Evolutionary conservation across 2,329 filamentous ascomycete species (phyloP).

Genomic region (Pseudogymnoascus sp.): DNA sequence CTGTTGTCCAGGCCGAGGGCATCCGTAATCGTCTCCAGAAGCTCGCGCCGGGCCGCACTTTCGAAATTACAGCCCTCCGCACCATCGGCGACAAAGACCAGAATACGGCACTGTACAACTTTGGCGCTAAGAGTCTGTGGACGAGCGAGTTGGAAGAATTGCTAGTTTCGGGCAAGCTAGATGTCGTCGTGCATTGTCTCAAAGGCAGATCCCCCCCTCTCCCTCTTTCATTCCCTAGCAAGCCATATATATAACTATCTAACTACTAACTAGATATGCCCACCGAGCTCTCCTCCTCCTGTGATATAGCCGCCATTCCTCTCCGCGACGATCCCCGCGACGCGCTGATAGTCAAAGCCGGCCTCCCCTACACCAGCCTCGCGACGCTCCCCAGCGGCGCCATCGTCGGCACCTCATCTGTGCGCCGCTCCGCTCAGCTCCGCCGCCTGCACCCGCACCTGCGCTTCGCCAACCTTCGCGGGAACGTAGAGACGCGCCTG

Average conservation of each 20-base stretch:
- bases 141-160: constrained; percentile 79
- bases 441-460: constrained; percentile 65
- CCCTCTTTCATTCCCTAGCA: neutral
- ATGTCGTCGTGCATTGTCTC: constrained; percentile 76
- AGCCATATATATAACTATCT: constrained; percentile 1
- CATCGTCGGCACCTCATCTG: constrained; percentile 77
- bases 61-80: constrained; percentile 9
- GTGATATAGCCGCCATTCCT: constrained; percentile 64
- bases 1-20: constrained; percentile 67
- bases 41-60: constrained; percentile 33
- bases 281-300: constrained; percentile 65
- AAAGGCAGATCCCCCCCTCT: constrained; percentile 39
- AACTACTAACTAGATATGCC: constrained; percentile 60
- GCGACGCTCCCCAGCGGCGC: constrained; percentile 65
- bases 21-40: constrained; percentile 57
- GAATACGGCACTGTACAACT: constrained; percentile 72
- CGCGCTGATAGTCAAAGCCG: constrained; percentile 40
- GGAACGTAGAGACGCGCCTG: constrained; percentile 80
- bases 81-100: constrained; percentile 82
- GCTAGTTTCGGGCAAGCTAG: constrained; percentile 57
- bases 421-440: constrained; percentile 77
- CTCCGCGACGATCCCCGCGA: constrained; percentile 68
- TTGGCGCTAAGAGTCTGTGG: constrained; percentile 86
- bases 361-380: constrained; percentile 44
- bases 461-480: constrained; percentile 68